Percentiles rank a stretch among this genome's conserved stretches.
Evolutionary conservation across 1,139 yeast species (phyloP).

Genomic region (Magnusiomyces sp.): DNA sequence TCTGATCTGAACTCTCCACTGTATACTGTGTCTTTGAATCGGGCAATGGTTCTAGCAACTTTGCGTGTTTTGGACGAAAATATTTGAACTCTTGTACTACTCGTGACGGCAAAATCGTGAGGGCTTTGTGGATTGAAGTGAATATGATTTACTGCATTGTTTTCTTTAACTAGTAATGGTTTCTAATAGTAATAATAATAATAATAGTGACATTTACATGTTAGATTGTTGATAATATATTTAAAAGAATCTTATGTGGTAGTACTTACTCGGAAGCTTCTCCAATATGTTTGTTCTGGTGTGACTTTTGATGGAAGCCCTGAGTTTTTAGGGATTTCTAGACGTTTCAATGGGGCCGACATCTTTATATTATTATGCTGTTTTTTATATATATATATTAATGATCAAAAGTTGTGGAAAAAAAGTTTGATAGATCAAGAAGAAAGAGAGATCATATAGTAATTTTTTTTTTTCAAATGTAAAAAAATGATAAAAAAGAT

Average conservation of each 20-base stretch:
- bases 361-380: constrained; percentile 31
- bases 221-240: not conserved
- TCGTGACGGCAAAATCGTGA: constrained; percentile 88
- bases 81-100: constrained; percentile 85
- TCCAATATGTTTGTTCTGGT: constrained; percentile 93
- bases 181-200: constrained; percentile 28
- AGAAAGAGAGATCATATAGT: not conserved
- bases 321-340: constrained; percentile 64
- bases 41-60: constrained; percentile 76
- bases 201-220: not conserved
- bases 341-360: constrained; percentile 72
- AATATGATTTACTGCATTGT: constrained; percentile 81
- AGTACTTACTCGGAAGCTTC: constrained; percentile 46
- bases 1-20: constrained; percentile 76
- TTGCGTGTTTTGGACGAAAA: constrained; percentile 90
- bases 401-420: not conserved
- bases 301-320: constrained; percentile 78
- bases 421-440: not conserved
- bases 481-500: not conserved
- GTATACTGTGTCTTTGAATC: constrained; percentile 88
- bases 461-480: no score
- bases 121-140: constrained; percentile 82
- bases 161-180: constrained; percentile 88
- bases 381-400: not conserved
- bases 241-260: not conserved